These are phyloP conservation scores for Macrotyloma uniflorum DNA, from an alignment of 306 rosid species.

Conservation along the genomic window DNA sequence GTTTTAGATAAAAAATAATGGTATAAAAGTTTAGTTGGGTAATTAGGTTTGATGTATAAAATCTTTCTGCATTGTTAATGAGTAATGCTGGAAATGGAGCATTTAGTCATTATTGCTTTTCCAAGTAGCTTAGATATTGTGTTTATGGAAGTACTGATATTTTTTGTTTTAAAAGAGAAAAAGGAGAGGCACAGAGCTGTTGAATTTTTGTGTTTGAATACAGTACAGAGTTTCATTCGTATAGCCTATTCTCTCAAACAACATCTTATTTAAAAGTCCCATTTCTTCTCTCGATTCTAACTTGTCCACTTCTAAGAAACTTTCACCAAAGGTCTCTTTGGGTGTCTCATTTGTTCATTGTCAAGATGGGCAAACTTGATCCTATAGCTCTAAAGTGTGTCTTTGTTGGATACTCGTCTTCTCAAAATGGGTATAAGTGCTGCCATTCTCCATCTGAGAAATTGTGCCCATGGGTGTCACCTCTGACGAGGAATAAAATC, in stretches of 20 bases:
- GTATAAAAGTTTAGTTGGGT: constrained; percentile 11
- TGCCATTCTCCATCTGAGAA: not conserved
- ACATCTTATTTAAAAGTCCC: not conserved
- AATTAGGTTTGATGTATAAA: not conserved
- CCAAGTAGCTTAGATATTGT: not conserved
- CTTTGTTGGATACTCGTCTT: not conserved
- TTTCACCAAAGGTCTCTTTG: not conserved
- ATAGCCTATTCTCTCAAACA: not conserved
- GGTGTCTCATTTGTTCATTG: not conserved
- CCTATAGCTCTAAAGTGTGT: not conserved
- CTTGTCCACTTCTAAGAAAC: not conserved
- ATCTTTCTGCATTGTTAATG: not conserved
- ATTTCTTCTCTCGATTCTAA: not conserved
- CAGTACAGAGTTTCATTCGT: too few species aligned
- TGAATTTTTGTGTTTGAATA: too few species aligned
- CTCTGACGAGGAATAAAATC: too few species aligned
- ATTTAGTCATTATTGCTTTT: not conserved
- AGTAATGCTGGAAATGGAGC: not conserved
- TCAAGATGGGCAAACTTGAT: not conserved
- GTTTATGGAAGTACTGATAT: not conserved
- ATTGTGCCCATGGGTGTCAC: not conserved
- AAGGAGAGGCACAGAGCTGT: too few species aligned
- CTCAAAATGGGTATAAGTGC: not conserved
- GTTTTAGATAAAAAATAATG: constrained; percentile 6
- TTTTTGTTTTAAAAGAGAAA: not conserved